Conservation (phyloP, 2,329 filamentous ascomycete genomes). For the Fusarium sp. region DNA sequence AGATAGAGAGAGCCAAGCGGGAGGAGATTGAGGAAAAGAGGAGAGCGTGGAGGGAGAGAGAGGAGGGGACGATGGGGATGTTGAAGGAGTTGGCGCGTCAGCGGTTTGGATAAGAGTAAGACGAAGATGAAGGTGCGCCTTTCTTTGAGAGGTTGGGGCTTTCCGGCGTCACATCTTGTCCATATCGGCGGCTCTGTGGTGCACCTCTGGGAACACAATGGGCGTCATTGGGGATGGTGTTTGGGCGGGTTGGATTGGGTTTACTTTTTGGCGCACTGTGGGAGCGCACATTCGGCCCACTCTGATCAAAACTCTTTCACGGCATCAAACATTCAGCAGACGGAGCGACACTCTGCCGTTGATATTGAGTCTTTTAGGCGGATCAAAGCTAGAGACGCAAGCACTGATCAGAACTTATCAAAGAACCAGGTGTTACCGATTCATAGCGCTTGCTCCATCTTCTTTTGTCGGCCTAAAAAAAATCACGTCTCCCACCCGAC, state of each 20-base stretch:
- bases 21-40: slow-evolving; percentile 87
- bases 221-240: background rate
- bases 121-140: background rate
- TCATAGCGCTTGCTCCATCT: background rate
- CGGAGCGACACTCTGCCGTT: slow-evolving; percentile 12
- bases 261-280: slow-evolving; percentile 46
- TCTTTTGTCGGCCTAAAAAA: slow-evolving; percentile 5
- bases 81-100: slow-evolving; percentile 84
- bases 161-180: background rate
- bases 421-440: background rate
- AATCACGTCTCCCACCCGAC: slow-evolving; percentile 15
- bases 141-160: background rate
- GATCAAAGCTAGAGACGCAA: background rate
- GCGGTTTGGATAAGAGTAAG: slow-evolving; percentile 74
- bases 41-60: slow-evolving; percentile 79
- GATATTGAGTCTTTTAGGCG: background rate
- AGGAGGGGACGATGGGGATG: slow-evolving; percentile 88
- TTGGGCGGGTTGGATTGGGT: slow-evolving; percentile 1
- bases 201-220: background rate
- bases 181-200: background rate
- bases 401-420: background rate
- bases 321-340: slow-evolving; percentile 33
- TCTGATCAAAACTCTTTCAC: slow-evolving; percentile 49
- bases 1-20: slow-evolving; percentile 80
- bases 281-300: slow-evolving; percentile 48